phyloP scores from a whole-genome alignment of 2,329 filamentous ascomycete genomes.

The Pyrenochaeta sp. region DNA sequence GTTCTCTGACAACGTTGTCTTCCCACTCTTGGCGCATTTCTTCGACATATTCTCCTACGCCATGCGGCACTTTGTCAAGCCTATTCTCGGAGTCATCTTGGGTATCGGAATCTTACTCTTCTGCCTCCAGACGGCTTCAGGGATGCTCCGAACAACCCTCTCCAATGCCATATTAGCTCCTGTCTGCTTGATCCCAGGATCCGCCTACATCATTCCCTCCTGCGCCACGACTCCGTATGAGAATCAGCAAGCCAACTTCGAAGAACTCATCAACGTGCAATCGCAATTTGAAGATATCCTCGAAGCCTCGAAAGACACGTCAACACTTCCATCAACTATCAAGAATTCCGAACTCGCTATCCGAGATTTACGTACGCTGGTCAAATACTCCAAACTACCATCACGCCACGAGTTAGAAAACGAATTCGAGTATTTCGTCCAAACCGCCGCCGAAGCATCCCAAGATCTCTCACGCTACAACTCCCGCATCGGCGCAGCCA shows the following conservation, averaged over 20 bases:
- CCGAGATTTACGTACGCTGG: constrained; percentile 75
- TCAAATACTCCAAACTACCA: constrained; percentile 73
- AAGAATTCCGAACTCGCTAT: constrained; percentile 78
- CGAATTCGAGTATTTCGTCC: constrained; percentile 80
- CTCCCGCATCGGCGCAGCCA: constrained; percentile 74
- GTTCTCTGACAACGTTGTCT: constrained; percentile 44
- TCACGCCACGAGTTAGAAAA: constrained; percentile 74
- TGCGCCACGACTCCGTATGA: constrained; percentile 55
- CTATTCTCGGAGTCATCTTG: constrained; percentile 66
- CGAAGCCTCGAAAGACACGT: constrained; percentile 70
- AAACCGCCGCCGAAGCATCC: constrained; percentile 70
- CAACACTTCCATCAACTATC: constrained; percentile 78
- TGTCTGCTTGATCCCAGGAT: constrained; percentile 74
- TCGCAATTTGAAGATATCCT: constrained; percentile 79
- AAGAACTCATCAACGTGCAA: constrained; percentile 77
- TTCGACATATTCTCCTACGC: constrained; percentile 66
- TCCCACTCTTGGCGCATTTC: constrained; percentile 57
- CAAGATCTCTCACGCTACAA: constrained; percentile 78
- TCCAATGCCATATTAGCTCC: constrained; percentile 70
- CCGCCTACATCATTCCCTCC: constrained; percentile 69
- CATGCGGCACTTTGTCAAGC: constrained; percentile 68
- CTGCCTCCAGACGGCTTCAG: constrained; percentile 62
- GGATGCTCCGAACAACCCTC: constrained; percentile 69
- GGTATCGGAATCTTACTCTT: constrained; percentile 64
- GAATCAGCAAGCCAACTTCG: constrained; percentile 65